phyloP scores from a whole-genome alignment of 1,284 basidiomycete genomes.

The Golubevia sp. region DNA sequence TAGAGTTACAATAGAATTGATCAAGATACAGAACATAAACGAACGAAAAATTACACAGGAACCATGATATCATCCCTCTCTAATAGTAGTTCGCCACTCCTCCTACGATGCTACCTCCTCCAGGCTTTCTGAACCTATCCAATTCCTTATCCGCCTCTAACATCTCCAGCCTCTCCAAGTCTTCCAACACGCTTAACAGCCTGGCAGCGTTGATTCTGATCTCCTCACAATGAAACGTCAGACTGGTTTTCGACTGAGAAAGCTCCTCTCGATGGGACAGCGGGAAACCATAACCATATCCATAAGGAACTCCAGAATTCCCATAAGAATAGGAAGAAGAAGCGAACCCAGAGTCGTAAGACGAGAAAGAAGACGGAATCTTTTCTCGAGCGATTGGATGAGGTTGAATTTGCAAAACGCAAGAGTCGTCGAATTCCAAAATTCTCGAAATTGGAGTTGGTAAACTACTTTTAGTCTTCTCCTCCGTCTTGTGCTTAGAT shows the following conservation, averaged over 20 bases:
- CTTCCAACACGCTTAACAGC: conserved; percentile 22
- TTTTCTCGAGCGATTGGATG: conserved; percentile 17
- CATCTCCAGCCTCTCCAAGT: conserved; percentile 14
- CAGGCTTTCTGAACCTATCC: too few species aligned
- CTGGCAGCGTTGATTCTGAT: conserved; percentile 28
- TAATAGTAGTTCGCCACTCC: too few species aligned
- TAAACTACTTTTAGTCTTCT: too few species aligned
- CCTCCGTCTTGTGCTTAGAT: not conserved
- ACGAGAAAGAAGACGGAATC: conserved; percentile 12
- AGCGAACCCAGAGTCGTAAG: conserved; percentile 29
- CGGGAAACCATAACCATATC: conserved; percentile 16
- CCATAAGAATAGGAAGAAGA: conserved; percentile 1
- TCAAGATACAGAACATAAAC: too few species aligned
- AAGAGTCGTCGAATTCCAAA: conserved; percentile 38
- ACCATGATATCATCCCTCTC: too few species aligned
- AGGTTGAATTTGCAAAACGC: conserved; percentile 31
- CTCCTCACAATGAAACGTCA: conserved; percentile 28
- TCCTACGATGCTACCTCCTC: too few species aligned
- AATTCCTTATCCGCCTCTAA: too few species aligned
- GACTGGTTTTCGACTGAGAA: too few species aligned
- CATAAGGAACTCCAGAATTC: not conserved
- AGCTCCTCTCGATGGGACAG: conserved; percentile 14
- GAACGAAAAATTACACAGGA: too few species aligned
- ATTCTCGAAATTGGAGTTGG: conserved; percentile 8
- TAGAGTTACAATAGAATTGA: too few species aligned